phyloP scores from a whole-genome alignment of 2,329 filamentous ascomycete species.

The Incumbomyces lentus region DNA sequence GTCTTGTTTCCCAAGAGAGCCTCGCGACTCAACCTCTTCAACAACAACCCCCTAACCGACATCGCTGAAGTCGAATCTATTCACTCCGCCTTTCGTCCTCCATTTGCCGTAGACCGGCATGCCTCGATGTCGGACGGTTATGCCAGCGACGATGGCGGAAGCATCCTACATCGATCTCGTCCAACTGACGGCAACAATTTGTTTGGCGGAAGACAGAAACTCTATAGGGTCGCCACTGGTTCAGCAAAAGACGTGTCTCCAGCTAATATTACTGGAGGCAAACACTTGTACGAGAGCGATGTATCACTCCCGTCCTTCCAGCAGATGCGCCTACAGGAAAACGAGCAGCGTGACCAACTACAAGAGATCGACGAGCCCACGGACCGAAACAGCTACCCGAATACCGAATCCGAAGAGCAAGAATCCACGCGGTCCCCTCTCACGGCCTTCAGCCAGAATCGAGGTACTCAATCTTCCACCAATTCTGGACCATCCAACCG shows the following conservation, averaged over 20 bases:
- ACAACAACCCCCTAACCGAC: slow-evolving; percentile 56
- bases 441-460: slow-evolving; percentile 59
- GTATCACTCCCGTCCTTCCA: slow-evolving; percentile 76
- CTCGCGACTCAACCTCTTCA: slow-evolving; percentile 65
- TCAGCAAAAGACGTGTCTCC: slow-evolving; percentile 13
- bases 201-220: slow-evolving; percentile 91
- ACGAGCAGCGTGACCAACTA: slow-evolving; percentile 37
- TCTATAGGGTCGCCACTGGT: slow-evolving; percentile 66
- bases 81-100: slow-evolving; percentile 49
- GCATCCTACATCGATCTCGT: slow-evolving; percentile 74
- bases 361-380: slow-evolving; percentile 31
- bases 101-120: slow-evolving; percentile 48
- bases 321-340: slow-evolving; percentile 50
- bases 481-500: slow-evolving; percentile 60
- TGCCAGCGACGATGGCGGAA: slow-evolving; percentile 55
- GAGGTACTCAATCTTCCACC: slow-evolving; percentile 77
- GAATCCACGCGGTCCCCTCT: slow-evolving; percentile 34
- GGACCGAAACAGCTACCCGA: slow-evolving; percentile 31
- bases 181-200: slow-evolving; percentile 83
- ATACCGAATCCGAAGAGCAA: slow-evolving; percentile 16
- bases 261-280: slow-evolving; percentile 36
- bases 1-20: slow-evolving; percentile 74
- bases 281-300: slow-evolving; percentile 76
- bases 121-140: slow-evolving; percentile 56
- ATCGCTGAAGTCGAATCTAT: slow-evolving; percentile 88